phyloP scores from a whole-genome alignment of 225 moss, liverwort and hornwort species.

The Rhytidiadelphus loreus region DNA sequence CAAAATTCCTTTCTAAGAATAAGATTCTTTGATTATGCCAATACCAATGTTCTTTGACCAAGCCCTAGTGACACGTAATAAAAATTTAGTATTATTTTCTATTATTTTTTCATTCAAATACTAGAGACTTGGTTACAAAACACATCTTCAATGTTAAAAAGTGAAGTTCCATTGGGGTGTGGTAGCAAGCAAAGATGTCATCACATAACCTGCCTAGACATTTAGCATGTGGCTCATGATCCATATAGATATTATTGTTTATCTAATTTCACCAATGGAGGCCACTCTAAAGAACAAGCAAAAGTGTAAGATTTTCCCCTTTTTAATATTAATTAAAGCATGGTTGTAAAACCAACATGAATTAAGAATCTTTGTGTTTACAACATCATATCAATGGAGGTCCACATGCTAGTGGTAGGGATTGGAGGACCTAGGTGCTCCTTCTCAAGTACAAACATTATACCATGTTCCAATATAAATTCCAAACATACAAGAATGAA shows the following conservation, averaged over 20 bases:
- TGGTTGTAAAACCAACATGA: background rate
- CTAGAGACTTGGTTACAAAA: accelerated
- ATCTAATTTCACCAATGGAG: accelerated
- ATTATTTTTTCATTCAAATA: background rate
- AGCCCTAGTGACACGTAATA: background rate
- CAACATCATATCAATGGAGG: background rate
- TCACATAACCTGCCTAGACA: accelerated
- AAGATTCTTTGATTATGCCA: background rate
- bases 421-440: background rate
- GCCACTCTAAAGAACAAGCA: too few relatives aligned
- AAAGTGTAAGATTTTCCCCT: accelerated
- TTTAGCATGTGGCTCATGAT: accelerated
- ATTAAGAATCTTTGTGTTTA: background rate
- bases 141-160: background rate
- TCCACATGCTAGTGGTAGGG: background rate
- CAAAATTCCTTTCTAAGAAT: background rate
- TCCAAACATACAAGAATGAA: background rate
- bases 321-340: background rate
- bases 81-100: background rate
- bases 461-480: background rate
- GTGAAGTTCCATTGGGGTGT: background rate
- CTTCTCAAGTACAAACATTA: background rate
- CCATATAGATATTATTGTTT: accelerated
- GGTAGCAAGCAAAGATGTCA: background rate
- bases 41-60: background rate